phyloP scores from a whole-genome alignment of 345 rosid species.

The Pugionium cornutum region DNA sequence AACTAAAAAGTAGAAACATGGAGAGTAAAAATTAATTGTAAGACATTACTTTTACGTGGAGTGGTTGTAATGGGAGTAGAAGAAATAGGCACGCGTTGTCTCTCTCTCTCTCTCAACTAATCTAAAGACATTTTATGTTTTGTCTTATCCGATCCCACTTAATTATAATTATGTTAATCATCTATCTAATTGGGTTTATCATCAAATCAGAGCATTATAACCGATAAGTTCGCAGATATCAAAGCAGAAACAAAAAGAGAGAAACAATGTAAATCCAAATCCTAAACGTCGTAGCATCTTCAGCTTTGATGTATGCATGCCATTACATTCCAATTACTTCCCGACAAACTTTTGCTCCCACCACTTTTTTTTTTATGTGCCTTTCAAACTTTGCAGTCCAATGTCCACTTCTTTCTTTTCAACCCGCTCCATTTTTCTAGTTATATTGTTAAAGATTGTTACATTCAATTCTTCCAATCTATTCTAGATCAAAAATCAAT shows the following conservation, averaged over 20 bases:
- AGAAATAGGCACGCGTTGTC: conserved; percentile 41
- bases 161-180: conserved; percentile 22
- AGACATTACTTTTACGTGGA: conserved; percentile 29
- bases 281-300: conserved; percentile 49
- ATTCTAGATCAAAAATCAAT: no score
- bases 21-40: background rate
- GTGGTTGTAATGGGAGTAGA: conserved; percentile 41
- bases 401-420: conserved; percentile 1
- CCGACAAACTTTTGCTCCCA: conserved; percentile 50
- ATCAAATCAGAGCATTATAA: conserved; percentile 32
- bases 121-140: conserved; percentile 38
- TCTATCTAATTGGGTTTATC: conserved; percentile 31
- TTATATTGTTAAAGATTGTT: no score
- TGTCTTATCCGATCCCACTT: conserved; percentile 38
- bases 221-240: conserved; percentile 33
- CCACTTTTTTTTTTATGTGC: conserved; percentile 39
- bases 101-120: conserved; percentile 40
- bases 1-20: conserved; percentile 5
- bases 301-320: conserved; percentile 75
- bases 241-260: conserved; percentile 21
- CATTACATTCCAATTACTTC: conserved; percentile 60
- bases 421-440: conserved; percentile 11
- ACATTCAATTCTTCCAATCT: no score
- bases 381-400: conserved; percentile 27
- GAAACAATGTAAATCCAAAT: conserved; percentile 31